Base-by-base conservation (phyloP, 192 early-diverging fungal genomes). In the Pecoramyces ruminantium region DNA sequence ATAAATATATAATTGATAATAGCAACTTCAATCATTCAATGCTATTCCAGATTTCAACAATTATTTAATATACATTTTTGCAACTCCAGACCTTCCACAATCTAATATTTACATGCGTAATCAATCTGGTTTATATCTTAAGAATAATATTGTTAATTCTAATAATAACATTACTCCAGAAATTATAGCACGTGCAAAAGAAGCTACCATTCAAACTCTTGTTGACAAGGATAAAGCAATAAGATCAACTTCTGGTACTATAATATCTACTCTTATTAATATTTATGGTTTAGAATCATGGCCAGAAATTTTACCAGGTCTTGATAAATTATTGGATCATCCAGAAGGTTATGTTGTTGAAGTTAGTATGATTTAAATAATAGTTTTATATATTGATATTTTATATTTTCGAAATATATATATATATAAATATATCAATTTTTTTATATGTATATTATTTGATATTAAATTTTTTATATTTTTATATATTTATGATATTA, bases 51-150 rank as follows among this genome's bases (percentile, higher is more conserved):
- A 96, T 84, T 98, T 94, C 90, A 91, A 93, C 85, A 94, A 92
- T 84, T 97, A 97, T 88, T 89, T 98, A 38, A 90, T 93, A 79
- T 95, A 93, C 82, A 92, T 98, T 82, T 88, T 98, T 81, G 92
- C 95, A 3, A 83, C 5, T 21, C 17, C 42, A 21, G 42, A 88
- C 80, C 86, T 95, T 85, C 87, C 90, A 78, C 87, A 92, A 58
- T 87, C 92, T 83, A 84, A 88, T 79, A 84, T 87, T 39, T 84
- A 91, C 28, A 90, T 92, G 67, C 92, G 97, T 77, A 88, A 91
- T 12, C 92, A 95, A 39, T 96, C 96, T 16, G 96, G 96, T 27
- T 87, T 95, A 83, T 87, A 91, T 82, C 88, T 93, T 83, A 93
- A 96, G 87, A 94, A 93, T 87, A 91, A 90, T 77, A 87, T 97